Conservation (phyloP, 257 asterid genomes). For the Solanum acaule region DNA sequence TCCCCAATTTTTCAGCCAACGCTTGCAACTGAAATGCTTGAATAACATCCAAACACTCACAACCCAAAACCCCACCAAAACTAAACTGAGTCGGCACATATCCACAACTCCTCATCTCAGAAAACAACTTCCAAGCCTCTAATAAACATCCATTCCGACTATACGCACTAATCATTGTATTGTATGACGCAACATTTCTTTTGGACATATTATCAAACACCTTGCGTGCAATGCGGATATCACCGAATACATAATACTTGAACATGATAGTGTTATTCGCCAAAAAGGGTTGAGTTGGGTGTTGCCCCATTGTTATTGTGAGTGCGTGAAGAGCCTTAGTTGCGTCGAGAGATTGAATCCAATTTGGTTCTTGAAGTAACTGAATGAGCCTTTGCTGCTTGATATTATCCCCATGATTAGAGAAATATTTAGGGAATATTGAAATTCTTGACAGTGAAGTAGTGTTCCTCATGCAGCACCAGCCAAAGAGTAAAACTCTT, state of each 20-base stretch:
- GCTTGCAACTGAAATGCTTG: constrained; percentile 57
- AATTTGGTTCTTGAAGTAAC: constrained; percentile 37
- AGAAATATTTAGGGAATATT: too few relatives aligned
- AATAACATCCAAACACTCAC: constrained; percentile 27
- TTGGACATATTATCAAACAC: constrained; percentile 64
- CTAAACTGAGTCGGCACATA: constrained; percentile 52
- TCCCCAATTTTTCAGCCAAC: constrained; percentile 48
- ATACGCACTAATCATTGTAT: constrained; percentile 50
- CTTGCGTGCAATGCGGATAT: constrained; percentile 24
- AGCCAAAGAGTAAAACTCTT: background rate
- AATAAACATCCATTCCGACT: constrained; percentile 24
- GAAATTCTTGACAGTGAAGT: background rate
- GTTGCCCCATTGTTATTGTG: constrained; percentile 35
- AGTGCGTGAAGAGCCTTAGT: constrained; percentile 57
- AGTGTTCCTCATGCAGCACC: constrained; percentile 36
- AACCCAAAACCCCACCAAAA: constrained; percentile 44
- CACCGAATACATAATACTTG: constrained; percentile 25
- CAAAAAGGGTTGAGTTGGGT: constrained; percentile 37
- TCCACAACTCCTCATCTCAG: constrained; percentile 44
- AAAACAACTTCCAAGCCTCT: constrained; percentile 44
- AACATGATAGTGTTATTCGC: constrained; percentile 39
- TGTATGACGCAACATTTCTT: constrained; percentile 53
- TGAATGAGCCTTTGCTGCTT: constrained; percentile 19
- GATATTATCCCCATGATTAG: constrained; percentile 15
- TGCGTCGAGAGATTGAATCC: constrained; percentile 22